Conservation (phyloP, 352 stramenopile species). For the Pythium rishiriense region DNA sequence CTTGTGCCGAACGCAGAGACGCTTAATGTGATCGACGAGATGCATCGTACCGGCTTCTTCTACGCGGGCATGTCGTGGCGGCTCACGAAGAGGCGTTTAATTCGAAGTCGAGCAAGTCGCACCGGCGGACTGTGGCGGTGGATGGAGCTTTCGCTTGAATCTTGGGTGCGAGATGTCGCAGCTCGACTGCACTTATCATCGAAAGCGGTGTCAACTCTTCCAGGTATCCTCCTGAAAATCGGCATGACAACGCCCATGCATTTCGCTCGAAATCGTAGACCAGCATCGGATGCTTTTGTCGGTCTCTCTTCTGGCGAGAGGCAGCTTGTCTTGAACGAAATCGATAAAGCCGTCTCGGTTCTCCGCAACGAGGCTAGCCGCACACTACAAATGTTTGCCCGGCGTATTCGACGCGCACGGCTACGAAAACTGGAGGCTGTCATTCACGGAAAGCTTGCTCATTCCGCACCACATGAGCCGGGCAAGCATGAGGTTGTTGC, state of each 20-base stretch:
- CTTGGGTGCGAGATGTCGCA: background rate
- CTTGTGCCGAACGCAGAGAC: conserved; percentile 21
- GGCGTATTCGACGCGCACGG: background rate
- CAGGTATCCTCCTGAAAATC: background rate
- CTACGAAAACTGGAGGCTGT: background rate
- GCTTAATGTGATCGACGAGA: conserved; percentile 10
- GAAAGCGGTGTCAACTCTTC: background rate
- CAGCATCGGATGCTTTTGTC: background rate
- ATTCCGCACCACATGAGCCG: background rate
- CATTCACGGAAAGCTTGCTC: background rate
- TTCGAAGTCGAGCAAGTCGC: conserved; percentile 2
- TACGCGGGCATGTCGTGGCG: conserved; percentile 11
- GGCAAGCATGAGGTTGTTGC: background rate
- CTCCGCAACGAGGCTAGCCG: conserved; percentile 2
- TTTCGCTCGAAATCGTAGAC: background rate
- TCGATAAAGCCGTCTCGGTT: background rate
- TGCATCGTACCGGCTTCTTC: conserved; percentile 12
- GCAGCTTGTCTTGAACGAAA: conserved; percentile 8
- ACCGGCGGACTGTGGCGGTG: conserved; percentile 10
- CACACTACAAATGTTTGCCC: conserved; percentile 13
- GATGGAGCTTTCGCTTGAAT: conserved; percentile 13
- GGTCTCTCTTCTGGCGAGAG: background rate
- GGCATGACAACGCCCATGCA: conserved; percentile 1
- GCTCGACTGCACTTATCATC: background rate
- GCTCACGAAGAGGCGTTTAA: conserved; percentile 1